Base-by-base conservation (phyloP, 2,329 filamentous ascomycete genomes). In the Cyclaneusma minus region DNA sequence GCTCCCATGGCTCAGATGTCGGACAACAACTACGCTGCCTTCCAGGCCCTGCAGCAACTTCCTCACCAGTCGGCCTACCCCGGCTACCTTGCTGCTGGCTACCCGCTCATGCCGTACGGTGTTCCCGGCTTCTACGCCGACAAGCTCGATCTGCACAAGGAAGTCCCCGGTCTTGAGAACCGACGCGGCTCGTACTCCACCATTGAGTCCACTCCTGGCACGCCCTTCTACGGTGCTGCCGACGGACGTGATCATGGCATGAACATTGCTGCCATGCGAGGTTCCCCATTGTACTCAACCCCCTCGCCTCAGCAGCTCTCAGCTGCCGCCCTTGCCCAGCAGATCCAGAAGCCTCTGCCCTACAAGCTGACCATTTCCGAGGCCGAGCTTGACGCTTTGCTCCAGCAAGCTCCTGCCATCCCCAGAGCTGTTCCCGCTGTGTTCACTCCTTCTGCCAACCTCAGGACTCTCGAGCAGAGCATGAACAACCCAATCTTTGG, bases 391-490 rank as follows among this genome's bases (percentile, higher is more conserved):
- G 71, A 82, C 30, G 66, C 66, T 12, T 53, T 85, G 25, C 59
- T 81, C 22, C 60, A 74, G 42, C 69, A 80, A 45, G 74, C 84
- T n/a, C 89, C 89, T 11, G 54, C 72, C 1, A 79, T 98, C 35
- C 89, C 89, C 12, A 67, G 69, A 35, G 87, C 89, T 26, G 85
- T 98, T 23, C 87, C 87, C 10, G 87, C 89, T 5, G 75, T 84
- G 37, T 85, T 81, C 45, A 84, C 79, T 30, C 82, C 83, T 15
- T 76, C 75, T 13, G 85, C 87, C 30, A 80, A 79, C 43, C 71
- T 81, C 57, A 81, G 93, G 63, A 85, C 80, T 21, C 68, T 95
- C 15, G 87, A 93, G 36, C 85, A 93, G 52, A 92, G 85, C 46
- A 63, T 98, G 25, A 82, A 93, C 55, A 95, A 95, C 45, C 79